These are phyloP conservation scores for Syzygium aqueum DNA, from an alignment of 345 rosid genomes.

Conservation along the genomic window DNA sequence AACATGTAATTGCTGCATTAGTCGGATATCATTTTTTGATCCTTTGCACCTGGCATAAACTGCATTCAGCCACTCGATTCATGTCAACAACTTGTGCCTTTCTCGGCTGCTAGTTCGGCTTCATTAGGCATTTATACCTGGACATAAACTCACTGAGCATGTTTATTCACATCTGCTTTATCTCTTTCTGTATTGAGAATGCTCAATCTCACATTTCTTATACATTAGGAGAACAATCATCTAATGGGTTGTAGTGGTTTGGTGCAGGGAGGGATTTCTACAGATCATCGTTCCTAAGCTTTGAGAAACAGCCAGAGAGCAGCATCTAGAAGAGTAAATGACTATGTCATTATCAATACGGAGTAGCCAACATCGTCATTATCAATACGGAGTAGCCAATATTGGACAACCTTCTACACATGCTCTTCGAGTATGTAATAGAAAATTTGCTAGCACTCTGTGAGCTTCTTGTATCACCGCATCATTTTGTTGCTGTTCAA, in stretches of 20 bases:
- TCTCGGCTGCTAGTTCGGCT: neutral
- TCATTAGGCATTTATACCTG: neutral
- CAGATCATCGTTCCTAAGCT: conserved; percentile 48
- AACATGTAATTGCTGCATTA: neutral
- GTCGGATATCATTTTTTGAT: neutral
- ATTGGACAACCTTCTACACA: neutral
- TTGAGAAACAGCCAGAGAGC: conserved; percentile 18
- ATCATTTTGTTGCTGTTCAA: neutral
- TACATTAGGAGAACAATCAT: neutral
- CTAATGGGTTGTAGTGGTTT: neutral
- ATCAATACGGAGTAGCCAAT: neutral
- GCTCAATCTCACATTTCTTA: neutral
- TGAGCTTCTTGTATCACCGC: neutral
- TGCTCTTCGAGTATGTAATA: neutral
- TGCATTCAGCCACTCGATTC: neutral
- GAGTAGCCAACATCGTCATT: neutral
- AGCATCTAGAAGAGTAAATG: neutral
- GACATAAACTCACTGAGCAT: neutral
- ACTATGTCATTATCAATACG: neutral
- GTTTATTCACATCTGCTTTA: neutral
- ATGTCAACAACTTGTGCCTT: neutral
- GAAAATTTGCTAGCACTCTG: neutral
- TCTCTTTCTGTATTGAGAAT: neutral
- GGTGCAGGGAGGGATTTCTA: conserved; percentile 54
- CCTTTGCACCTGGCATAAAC: neutral